Conservation (phyloP, 148 eudicot species). For the Polygonum aviculare region DNA sequence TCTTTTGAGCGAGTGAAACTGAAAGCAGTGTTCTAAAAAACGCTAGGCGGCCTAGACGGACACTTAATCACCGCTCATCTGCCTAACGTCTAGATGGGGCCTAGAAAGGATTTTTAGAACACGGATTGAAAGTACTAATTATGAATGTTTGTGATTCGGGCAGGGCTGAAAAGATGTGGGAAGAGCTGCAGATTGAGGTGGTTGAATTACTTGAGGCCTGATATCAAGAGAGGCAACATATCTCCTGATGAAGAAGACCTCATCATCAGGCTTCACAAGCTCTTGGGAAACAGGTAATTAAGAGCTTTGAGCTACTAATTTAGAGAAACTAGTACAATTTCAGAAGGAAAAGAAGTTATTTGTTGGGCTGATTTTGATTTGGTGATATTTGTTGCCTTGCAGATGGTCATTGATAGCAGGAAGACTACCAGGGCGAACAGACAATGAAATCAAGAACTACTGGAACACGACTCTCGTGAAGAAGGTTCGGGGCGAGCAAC, state of each 20-base stretch:
- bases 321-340: too few relatives aligned
- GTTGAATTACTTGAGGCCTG: constrained; percentile 12
- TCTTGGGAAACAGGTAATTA: constrained; percentile 10
- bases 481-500: neutral
- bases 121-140: too few relatives aligned
- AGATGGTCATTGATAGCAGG: constrained; percentile 11
- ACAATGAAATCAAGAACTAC: constrained; percentile 13
- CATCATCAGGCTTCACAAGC: constrained; percentile 1
- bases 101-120: too few relatives aligned
- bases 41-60: too few relatives aligned
- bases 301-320: too few relatives aligned
- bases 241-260: constrained; percentile 9
- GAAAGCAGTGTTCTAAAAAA: too few relatives aligned
- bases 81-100: too few relatives aligned
- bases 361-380: neutral
- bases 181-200: constrained; percentile 11
- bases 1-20: neutral
- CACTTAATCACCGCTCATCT: too few relatives aligned
- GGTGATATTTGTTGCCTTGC: neutral
- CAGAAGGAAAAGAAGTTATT: too few relatives aligned
- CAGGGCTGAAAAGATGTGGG: constrained; percentile 5
- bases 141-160: neutral
- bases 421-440: constrained; percentile 13
- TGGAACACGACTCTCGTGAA: constrained; percentile 7
- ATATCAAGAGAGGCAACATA: constrained; percentile 8